phyloP scores from a whole-genome alignment of 2,329 filamentous ascomycete species.

The Plenodomus lindquistii region DNA sequence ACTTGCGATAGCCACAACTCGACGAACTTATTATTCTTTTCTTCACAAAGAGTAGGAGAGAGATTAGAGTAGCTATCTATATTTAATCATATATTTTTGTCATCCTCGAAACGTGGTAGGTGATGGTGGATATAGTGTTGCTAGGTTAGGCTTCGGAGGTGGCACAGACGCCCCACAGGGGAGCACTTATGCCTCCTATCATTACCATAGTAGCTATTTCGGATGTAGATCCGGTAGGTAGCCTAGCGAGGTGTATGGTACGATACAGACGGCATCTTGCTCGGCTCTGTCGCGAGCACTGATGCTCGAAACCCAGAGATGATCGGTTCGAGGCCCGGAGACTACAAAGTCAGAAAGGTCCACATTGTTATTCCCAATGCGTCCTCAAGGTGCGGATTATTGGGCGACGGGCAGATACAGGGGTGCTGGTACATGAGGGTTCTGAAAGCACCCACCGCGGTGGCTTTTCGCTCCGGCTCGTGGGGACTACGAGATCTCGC shows the following conservation, averaged over 20 bases:
- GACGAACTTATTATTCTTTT: too few relatives aligned
- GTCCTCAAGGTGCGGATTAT: slow-evolving; percentile 20
- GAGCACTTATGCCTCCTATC: too few relatives aligned
- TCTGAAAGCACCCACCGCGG: slow-evolving; percentile 2
- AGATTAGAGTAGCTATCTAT: too few relatives aligned
- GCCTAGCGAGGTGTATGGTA: slow-evolving; percentile 7
- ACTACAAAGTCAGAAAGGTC: slow-evolving; percentile 3
- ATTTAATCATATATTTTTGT: too few relatives aligned
- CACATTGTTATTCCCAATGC: slow-evolving; percentile 21
- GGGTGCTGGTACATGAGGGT: slow-evolving; percentile 20
- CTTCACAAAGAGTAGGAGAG: too few relatives aligned
- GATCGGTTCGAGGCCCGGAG: slow-evolving; percentile 18
- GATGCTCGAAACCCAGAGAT: slow-evolving; percentile 18
- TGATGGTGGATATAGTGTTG: too few relatives aligned
- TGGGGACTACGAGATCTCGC: slow-evolving; percentile 19
- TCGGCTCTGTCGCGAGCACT: slow-evolving; percentile 16
- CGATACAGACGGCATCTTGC: slow-evolving; percentile 10
- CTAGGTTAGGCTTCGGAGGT: too few relatives aligned
- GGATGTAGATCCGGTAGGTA: slow-evolving; percentile 37
- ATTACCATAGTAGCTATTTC: slow-evolving; percentile 26
- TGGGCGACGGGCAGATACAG: slow-evolving; percentile 22
- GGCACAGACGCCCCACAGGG: too few relatives aligned
- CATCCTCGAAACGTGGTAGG: too few relatives aligned
- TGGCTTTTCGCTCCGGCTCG: slow-evolving; percentile 24
- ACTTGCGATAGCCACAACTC: too few relatives aligned